Conservation (phyloP, 306 rosid species). For the Prunus davidiana region DNA sequence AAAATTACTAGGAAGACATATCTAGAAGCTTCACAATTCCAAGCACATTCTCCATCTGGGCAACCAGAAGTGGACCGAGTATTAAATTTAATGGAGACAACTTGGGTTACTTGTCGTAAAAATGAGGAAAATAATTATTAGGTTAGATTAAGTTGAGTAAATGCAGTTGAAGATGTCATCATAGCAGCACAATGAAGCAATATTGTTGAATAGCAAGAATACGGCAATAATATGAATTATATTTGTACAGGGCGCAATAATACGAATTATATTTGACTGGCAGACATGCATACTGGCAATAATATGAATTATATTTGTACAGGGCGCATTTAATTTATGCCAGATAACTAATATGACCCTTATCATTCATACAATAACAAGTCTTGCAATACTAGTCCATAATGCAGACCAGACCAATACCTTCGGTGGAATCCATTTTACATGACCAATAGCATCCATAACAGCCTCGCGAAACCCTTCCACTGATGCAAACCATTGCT, state of each 20-base stretch:
- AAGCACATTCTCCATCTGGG: not conserved
- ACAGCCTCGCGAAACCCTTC: slow-evolving; percentile 89
- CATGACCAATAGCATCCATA: slow-evolving; percentile 72
- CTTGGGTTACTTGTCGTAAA: not conserved
- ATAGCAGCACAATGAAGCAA: not conserved
- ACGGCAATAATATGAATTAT: not conserved
- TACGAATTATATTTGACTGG: not conserved
- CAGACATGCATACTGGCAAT: no score
- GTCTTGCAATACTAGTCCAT: not conserved
- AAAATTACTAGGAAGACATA: not conserved
- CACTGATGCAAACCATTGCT: slow-evolving; percentile 99
- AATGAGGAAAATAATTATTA: not conserved
- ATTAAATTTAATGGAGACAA: not conserved
- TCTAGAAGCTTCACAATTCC: not conserved
- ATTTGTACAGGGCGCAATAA: not conserved
- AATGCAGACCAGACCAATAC: slow-evolving; percentile 35
- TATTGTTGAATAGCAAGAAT: not conserved
- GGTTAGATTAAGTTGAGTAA: not conserved
- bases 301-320: not conserved
- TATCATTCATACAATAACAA: not conserved
- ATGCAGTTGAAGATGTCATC: not conserved
- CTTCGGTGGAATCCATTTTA: slow-evolving; percentile 96
- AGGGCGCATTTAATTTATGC: not conserved
- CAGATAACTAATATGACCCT: not conserved
- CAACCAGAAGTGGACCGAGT: not conserved